Evolutionary conservation across 495 filamentous ascomycete species (phyloP).

Genomic region (Daldinia childiae): DNA sequence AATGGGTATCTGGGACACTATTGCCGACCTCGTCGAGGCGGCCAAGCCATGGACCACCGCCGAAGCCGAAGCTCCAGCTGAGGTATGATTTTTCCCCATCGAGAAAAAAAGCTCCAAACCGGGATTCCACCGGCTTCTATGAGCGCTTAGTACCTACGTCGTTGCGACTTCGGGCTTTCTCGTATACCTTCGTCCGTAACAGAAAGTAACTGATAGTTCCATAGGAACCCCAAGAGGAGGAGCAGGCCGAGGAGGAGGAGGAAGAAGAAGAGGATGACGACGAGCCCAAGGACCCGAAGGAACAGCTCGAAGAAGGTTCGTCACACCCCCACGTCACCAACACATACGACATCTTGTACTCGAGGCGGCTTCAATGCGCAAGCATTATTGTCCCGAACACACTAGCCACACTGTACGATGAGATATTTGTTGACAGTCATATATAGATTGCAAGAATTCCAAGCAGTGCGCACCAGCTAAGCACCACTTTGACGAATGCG

Average conservation of each 20-base stretch:
- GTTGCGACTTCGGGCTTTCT: conserved; percentile 53
- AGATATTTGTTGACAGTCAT: conserved; percentile 43
- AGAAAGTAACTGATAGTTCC: conserved; percentile 20
- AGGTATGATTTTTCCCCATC: conserved; percentile 48
- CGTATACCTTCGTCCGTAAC: conserved; percentile 50
- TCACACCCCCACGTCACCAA: not conserved
- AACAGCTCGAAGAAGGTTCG: conserved; percentile 86
- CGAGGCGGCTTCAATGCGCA: not conserved
- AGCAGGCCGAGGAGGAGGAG: conserved; percentile 53
- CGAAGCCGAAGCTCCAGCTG: conserved; percentile 64
- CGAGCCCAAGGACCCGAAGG: conserved; percentile 87
- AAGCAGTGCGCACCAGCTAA: conserved; percentile 85
- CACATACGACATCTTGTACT: conserved; percentile 50
- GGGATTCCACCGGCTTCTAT: conserved; percentile 61
- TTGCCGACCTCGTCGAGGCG: conserved; percentile 64
- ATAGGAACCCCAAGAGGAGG: conserved; percentile 61
- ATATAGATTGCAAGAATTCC: conserved; percentile 83
- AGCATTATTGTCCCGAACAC: not conserved
- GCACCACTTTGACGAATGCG: conserved; percentile 98
- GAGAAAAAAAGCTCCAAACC: conserved; percentile 75
- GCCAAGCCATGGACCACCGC: conserved; percentile 63
- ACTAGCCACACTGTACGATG: not conserved
- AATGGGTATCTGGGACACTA: conserved; percentile 68
- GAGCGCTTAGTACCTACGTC: conserved; percentile 66
- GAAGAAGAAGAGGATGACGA: conserved; percentile 92